Evolutionary conservation across 1,284 basidiomycete species (phyloP), one percentile per base, ranked within the genome.

Genomic region (Schizophyllum commune): DNA sequence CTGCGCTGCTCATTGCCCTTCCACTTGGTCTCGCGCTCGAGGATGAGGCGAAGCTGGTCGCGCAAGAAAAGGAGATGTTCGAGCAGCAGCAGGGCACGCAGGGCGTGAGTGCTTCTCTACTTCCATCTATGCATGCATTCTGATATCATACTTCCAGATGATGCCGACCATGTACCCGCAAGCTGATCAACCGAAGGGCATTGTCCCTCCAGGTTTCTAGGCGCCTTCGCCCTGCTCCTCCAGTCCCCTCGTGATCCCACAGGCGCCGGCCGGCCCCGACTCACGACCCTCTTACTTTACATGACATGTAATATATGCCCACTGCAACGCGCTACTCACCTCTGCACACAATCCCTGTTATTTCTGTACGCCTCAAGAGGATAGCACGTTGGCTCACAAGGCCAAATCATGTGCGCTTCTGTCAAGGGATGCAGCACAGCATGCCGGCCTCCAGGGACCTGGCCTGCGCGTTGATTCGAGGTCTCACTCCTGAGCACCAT

Each of bases 51-150:
- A 94, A 94, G 76, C 85, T 97, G 63, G 89, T 95, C 5, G 88
- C 90, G 61, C 96, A 98, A 77, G 96, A 99, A 77, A 90, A 92
- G 77, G 95, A 98, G 75, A 88, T 95, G 83, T 78, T 92, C 67
- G 92, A 92, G 59, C 94, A 97, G 74, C 94, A 94, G 73, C 88
- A 93, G 71, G 95, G 95, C 52, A 88, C 88, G 19, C 93, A 96
- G 76, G 89, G 91, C 83, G 93, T 93, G 64, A 64, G 83, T 82
- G 62, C 61, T 64, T 60, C 22, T 55, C 57, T 55, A 39, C 39
- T 62, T 60, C 64, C 51, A 60, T 64, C 5, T 55, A 4, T 27
- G 3, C 19, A 2, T 20, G 20, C 47, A 55, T 21, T 4, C 19
- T 27, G 9, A 11, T 3, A 15, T 4, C 20, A 20, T 21, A 2